phyloP scores from a whole-genome alignment of 495 filamentous ascomycete species.

The Xylaria flabelliformis region DNA sequence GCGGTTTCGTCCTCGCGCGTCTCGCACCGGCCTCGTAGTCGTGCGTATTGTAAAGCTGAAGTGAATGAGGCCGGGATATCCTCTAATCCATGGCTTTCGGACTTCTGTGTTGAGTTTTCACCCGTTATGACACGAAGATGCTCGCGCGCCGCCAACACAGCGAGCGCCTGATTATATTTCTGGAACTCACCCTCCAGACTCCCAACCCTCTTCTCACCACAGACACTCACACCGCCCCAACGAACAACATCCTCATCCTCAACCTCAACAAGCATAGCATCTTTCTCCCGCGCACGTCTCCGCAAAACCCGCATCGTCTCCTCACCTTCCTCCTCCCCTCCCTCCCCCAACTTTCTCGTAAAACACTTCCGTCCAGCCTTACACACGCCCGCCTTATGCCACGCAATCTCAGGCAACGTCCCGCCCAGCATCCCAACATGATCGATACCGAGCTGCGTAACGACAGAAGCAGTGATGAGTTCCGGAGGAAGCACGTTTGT shows the following conservation, averaged over 20 bases:
- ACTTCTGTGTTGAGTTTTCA: neutral
- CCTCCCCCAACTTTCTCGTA: conserved; percentile 40
- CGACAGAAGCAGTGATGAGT: conserved; percentile 45
- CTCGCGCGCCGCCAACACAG: conserved; percentile 47
- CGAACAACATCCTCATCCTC: conserved; percentile 42
- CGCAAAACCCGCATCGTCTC: conserved; percentile 49
- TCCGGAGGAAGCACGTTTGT: conserved; percentile 53
- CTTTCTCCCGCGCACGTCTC: conserved; percentile 47
- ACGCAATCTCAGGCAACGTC: conserved; percentile 57
- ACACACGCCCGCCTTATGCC: conserved; percentile 60
- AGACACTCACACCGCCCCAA: conserved; percentile 46
- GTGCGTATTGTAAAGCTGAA: conserved; percentile 68
- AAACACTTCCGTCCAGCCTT: conserved; percentile 50
- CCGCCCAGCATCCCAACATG: conserved; percentile 57
- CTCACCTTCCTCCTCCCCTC: neutral
- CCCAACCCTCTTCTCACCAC: conserved; percentile 12
- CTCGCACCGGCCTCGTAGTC: conserved; percentile 78
- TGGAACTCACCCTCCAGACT: conserved; percentile 51
- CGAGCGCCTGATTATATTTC: conserved; percentile 54
- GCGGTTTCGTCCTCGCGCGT: conserved; percentile 55
- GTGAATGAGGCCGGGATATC: conserved; percentile 53
- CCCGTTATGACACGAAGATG: conserved; percentile 40
- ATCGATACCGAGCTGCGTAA: conserved; percentile 58
- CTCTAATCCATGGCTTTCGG: neutral
- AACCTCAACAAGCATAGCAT: conserved; percentile 42